Conservation (phyloP, 306 rosid genomes). For the Argentina anserina region DNA sequence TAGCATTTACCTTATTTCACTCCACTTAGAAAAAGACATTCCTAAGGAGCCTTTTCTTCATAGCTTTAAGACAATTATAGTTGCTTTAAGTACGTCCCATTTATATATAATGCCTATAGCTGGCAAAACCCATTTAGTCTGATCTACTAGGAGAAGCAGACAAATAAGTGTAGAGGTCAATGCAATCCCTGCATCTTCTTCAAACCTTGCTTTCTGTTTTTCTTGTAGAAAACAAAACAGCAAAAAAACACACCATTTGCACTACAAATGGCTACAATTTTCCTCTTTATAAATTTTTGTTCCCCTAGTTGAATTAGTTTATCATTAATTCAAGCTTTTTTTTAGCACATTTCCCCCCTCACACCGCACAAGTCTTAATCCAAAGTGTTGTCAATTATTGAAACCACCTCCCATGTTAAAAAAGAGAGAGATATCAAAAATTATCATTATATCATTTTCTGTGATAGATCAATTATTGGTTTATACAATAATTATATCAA, state of each 20-base stretch:
- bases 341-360: slow-evolving; percentile 23
- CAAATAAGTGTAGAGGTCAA: slow-evolving; percentile 48
- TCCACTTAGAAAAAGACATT: slow-evolving; percentile 30
- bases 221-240: slow-evolving; percentile 20
- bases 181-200: slow-evolving; percentile 38
- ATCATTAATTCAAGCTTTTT: slow-evolving; percentile 27
- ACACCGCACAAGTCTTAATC: slow-evolving; percentile 39
- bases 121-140: slow-evolving; percentile 33
- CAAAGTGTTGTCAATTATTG: slow-evolving; percentile 24
- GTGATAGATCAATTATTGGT: background rate
- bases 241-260: slow-evolving; percentile 27
- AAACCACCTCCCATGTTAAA: slow-evolving; percentile 16
- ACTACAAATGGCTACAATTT: slow-evolving; percentile 27
- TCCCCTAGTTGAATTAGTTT: slow-evolving; percentile 45
- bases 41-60: slow-evolving; percentile 15
- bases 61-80: slow-evolving; percentile 8
- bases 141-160: slow-evolving; percentile 27
- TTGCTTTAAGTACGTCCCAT: background rate
- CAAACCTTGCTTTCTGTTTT: slow-evolving; percentile 13
- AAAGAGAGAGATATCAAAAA: background rate
- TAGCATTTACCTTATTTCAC: slow-evolving; percentile 31
- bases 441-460: background rate
- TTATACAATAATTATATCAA: background rate
- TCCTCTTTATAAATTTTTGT: slow-evolving; percentile 29
- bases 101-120: slow-evolving; percentile 36